Evolutionary conservation across 140 eudicot genomes (phyloP).

Genomic region (Anethum foeniculum): DNA sequence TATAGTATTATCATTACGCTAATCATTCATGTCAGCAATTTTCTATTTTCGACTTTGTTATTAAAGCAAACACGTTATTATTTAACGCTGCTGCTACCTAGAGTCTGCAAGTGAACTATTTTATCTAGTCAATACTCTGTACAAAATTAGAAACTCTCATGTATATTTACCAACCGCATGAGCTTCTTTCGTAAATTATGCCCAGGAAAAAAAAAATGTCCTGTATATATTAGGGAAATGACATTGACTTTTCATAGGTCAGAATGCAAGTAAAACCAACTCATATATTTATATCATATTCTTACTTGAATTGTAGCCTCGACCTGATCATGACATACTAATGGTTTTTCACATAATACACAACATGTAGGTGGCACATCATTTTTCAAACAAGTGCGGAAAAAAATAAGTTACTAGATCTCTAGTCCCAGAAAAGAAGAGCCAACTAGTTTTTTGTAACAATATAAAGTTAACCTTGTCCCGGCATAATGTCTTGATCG

Average conservation of each 20-base stretch:
- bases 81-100: neutral
- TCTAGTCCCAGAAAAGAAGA: neutral
- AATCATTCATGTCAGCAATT: neutral
- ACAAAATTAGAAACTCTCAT: neutral
- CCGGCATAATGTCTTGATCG: constrained; percentile 17
- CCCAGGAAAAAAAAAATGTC: neutral
- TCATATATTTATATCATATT: neutral
- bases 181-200: neutral
- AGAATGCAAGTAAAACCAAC: neutral
- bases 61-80: neutral
- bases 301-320: neutral
- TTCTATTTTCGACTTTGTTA: neutral
- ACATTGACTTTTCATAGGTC: neutral
- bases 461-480: constrained; percentile 16
- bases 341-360: neutral
- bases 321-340: neutral
- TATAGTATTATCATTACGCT: too few relatives aligned
- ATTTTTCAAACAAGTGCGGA: neutral
- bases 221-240: neutral
- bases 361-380: neutral
- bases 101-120: neutral
- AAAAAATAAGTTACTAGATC: neutral
- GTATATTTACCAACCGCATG: neutral
- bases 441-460: neutral
- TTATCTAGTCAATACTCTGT: neutral